A percentile compares a stretch with the other conserved stretches of the same genome.
These are phyloP conservation scores for Sporothrix euskadiensis DNA, from an alignment of 2,329 filamentous ascomycete genomes.

Conservation along the genomic window DNA sequence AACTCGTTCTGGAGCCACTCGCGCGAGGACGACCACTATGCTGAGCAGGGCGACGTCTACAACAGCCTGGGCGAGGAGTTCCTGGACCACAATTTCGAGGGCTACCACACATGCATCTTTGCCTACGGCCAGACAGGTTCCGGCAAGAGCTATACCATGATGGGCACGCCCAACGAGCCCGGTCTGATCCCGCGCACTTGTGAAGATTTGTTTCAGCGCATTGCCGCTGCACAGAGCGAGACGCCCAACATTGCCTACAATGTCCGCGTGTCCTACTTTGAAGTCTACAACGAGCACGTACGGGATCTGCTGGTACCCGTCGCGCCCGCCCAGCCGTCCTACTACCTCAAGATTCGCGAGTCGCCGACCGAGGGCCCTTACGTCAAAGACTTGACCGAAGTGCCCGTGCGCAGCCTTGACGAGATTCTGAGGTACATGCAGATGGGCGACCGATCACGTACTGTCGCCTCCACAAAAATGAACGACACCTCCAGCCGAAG, in stretches of 20 bases:
- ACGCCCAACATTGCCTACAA: conserved; percentile 71
- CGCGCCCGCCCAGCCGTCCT: conserved; percentile 64
- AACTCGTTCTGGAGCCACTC: conserved; percentile 98
- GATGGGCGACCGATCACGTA: conserved; percentile 82
- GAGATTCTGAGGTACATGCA: conserved; percentile 93
- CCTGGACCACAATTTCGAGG: conserved; percentile 95
- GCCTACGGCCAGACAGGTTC: conserved; percentile 97
- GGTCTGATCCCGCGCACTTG: conserved; percentile 97
- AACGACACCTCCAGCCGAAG: conserved; percentile 97
- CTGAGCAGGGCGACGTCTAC: conserved; percentile 86
- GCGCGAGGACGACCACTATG: conserved; percentile 76
- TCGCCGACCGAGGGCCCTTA: conserved; percentile 97
- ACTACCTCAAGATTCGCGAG: conserved; percentile 94
- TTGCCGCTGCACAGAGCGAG: conserved; percentile 68
- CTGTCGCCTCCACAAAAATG: conserved; percentile 95
- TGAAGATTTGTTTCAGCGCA: conserved; percentile 94
- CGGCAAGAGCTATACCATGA: conserved; percentile 94
- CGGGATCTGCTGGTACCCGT: conserved; percentile 70
- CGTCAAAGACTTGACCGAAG: conserved; percentile 94
- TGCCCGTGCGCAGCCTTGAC: conserved; percentile 74
- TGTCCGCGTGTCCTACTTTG: conserved; percentile 95
- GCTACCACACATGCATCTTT: conserved; percentile 99
- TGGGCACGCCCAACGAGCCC: conserved; percentile 95
- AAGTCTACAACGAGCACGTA: conserved; percentile 98
- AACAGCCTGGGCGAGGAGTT: conserved; percentile 84